These are phyloP conservation scores for Fraxinus quadrangulata DNA, from an alignment of 257 asterid genomes.

Conservation along the genomic window DNA sequence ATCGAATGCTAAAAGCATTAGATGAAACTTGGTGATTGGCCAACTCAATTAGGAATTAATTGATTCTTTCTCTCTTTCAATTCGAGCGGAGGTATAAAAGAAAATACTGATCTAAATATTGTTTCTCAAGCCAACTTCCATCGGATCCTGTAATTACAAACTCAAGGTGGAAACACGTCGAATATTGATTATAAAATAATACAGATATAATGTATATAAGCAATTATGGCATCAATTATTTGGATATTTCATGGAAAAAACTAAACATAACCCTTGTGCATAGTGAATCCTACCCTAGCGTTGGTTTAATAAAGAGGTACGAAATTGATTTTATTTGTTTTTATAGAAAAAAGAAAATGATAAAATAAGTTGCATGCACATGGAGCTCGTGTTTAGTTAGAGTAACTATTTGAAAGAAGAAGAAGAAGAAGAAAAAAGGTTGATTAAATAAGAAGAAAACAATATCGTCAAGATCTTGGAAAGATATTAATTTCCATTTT, in stretches of 20 bases:
- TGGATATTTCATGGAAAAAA: too few relatives aligned
- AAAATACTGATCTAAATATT: too few relatives aligned
- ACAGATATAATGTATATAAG: too few relatives aligned
- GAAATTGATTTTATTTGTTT: neutral
- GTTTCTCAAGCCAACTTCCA: too few relatives aligned
- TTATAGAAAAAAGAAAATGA: neutral
- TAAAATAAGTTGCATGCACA: conserved; percentile 7
- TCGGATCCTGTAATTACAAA: too few relatives aligned
- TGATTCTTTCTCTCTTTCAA: too few relatives aligned
- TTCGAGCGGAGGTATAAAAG: too few relatives aligned
- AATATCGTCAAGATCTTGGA: conserved; percentile 9
- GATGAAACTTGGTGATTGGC: too few relatives aligned
- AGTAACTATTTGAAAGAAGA: neutral
- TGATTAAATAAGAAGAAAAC: neutral
- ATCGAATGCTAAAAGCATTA: neutral
- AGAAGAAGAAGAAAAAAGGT: neutral
- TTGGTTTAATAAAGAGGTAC: neutral
- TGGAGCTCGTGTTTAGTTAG: neutral
- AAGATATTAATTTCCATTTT: conserved; percentile 5
- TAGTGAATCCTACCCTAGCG: neutral
- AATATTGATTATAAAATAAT: too few relatives aligned
- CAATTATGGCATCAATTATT: too few relatives aligned
- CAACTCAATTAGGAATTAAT: too few relatives aligned
- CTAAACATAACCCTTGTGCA: neutral
- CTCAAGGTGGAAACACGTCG: too few relatives aligned